These are phyloP conservation scores for Chenopodium suecicum DNA, from an alignment of 148 eudicot genomes.

Conservation along the genomic window DNA sequence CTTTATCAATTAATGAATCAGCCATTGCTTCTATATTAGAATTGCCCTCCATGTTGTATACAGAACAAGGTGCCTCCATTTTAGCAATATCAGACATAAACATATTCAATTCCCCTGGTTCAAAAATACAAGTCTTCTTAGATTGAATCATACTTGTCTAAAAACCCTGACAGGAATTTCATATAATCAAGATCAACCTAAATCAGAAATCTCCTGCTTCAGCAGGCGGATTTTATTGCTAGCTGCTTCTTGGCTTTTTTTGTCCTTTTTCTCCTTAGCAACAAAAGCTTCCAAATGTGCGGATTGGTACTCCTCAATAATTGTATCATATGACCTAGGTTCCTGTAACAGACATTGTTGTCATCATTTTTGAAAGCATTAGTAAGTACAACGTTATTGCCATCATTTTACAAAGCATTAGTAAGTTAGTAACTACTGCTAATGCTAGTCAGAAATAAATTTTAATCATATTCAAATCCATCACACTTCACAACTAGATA, in stretches of 20 bases:
- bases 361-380: conserved; percentile 5
- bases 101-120: conserved; percentile 65
- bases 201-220: conserved; percentile 77
- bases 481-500: neutral
- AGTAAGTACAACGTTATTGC: neutral
- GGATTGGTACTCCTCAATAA: conserved; percentile 65
- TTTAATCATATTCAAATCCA: neutral
- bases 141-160: neutral
- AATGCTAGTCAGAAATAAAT: neutral
- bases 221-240: conserved; percentile 71
- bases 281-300: conserved; percentile 76
- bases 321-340: conserved; percentile 53
- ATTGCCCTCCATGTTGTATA: conserved; percentile 16
- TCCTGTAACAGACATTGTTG: conserved; percentile 36
- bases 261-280: conserved; percentile 86
- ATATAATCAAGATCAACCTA: conserved; percentile 47
- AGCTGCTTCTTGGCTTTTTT: conserved; percentile 66
- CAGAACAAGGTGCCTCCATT: conserved; percentile 33
- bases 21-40: conserved; percentile 27
- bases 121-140: conserved; percentile 13
- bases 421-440: neutral
- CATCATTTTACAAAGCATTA: conserved; percentile 3
- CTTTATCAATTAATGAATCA: conserved; percentile 29
- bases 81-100: conserved; percentile 46
- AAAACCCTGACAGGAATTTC: conserved; percentile 9